These are phyloP conservation scores for Biscogniauxia sp. DNA, from an alignment of 2,329 filamentous ascomycete species.

Conservation along the genomic window DNA sequence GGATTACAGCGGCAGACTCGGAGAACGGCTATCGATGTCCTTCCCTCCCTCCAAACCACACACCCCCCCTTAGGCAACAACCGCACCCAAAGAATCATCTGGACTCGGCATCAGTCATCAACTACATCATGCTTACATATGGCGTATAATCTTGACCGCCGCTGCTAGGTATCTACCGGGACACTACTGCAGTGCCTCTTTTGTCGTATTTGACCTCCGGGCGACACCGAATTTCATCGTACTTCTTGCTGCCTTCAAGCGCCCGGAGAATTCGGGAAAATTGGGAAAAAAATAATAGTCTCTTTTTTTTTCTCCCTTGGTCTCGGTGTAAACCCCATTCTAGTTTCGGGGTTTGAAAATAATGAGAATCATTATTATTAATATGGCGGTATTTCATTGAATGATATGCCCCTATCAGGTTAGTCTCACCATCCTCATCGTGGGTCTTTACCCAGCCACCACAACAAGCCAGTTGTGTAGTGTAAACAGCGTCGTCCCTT, in stretches of 20 bases:
- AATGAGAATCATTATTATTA: not conserved
- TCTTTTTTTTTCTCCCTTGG: not conserved
- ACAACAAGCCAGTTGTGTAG: not conserved
- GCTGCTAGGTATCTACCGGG: not conserved
- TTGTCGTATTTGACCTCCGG: not conserved
- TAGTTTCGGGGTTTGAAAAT: not conserved
- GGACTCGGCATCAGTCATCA: not conserved
- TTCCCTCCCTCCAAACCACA: not conserved
- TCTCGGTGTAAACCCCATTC: not conserved
- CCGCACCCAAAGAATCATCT: not conserved
- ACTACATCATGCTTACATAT: not conserved
- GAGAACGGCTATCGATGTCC: not conserved
- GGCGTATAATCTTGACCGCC: not conserved
- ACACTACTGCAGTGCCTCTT: not conserved
- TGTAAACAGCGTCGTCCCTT: not conserved
- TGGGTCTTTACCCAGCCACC: not conserved
- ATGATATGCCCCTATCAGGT: not conserved
- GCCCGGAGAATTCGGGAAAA: not conserved
- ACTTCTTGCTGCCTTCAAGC: not conserved
- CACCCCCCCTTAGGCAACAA: not conserved
- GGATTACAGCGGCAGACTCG: slow-evolving; percentile 18
- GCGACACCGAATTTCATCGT: not conserved
- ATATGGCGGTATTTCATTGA: not conserved
- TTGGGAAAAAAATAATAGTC: not conserved
- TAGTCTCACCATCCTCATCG: not conserved